Evolutionary conservation across 805 yeast species (phyloP), one percentile per base, ranked within the genome.

Genomic region (Blastobotrys americana): DNA sequence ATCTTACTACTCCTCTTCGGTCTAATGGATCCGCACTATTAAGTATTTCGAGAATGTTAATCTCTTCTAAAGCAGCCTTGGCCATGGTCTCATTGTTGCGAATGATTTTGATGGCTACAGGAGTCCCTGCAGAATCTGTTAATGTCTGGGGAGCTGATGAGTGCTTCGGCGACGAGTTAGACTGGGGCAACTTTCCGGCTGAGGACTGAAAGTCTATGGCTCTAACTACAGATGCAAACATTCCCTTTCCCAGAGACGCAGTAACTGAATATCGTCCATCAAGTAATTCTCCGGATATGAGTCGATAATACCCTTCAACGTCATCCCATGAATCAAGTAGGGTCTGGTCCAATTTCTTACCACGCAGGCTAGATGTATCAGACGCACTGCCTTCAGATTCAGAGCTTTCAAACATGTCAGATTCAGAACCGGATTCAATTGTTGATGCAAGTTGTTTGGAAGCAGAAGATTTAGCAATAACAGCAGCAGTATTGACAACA

Each of bases 51-150:
- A 84, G 81, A 34, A 88, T 78, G 10, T 80, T 73, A 9, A 85
- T 85, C 61, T 88, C 97, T 56, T 86, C 85, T 48, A 80, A 65
- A 2, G 85, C 94, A 18, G 86, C 80, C 43, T 73, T 69, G 37
- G 66, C 63, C 55, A 82, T 82, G 68, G 84, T 69, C 53, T 79
- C 81, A 48, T 74, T 73, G 61, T 85, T 86, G 48, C 82, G 74
- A 49, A 88, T 82, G 23, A 76, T 69, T 55, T 76, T 76, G 31
- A 76, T 65, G 1, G 81, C 82, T 18, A 76, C 76, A 1, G 41
- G 25, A 9, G 49, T 33, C 28, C 55, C 43, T 13, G 44, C 8
- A 13, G 31, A 25, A 13, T 25, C 31, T 8, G 31, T 8, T n/a
- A n/a, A n/a, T n/a, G n/a, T n/a, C n/a, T n/a, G n/a, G n/a, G n/a